These are phyloP conservation scores for Cladorrhinum sp. DNA, from an alignment of 2,329 filamentous ascomycete species.

Conservation along the genomic window DNA sequence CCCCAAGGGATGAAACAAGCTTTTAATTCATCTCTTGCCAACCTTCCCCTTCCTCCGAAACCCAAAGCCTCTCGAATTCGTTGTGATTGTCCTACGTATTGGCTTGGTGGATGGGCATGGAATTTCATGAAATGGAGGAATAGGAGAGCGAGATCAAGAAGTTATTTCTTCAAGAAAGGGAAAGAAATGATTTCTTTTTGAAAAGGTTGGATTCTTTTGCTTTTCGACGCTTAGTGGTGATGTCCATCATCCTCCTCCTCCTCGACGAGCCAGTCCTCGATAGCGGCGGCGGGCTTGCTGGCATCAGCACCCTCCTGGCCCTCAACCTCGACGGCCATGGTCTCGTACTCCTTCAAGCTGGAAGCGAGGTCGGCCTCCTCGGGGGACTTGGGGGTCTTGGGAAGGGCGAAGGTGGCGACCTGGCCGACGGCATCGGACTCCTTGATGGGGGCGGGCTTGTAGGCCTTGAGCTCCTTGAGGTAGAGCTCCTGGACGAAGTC, in stretches of 20 bases:
- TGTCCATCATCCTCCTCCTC: constrained; percentile 59
- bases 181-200: background rate
- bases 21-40: background rate
- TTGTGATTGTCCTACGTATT: background rate
- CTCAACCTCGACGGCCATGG: constrained; percentile 90
- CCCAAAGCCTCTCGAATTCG: background rate
- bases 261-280: constrained; percentile 79
- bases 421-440: constrained; percentile 83
- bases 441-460: constrained; percentile 85
- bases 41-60: background rate
- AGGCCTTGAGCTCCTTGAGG: constrained; percentile 90
- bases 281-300: constrained; percentile 55
- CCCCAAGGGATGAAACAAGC: background rate
- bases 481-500: constrained; percentile 98
- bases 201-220: background rate
- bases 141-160: background rate
- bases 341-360: constrained; percentile 92
- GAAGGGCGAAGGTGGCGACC: constrained; percentile 81
- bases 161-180: background rate
- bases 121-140: background rate
- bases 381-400: constrained; percentile 79
- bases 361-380: constrained; percentile 91
- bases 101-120: background rate
- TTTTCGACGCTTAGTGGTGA: constrained; percentile 43
- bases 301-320: constrained; percentile 67